Conservation (phyloP, 1,139 yeast species). For the Arxiozyma telluris region DNA sequence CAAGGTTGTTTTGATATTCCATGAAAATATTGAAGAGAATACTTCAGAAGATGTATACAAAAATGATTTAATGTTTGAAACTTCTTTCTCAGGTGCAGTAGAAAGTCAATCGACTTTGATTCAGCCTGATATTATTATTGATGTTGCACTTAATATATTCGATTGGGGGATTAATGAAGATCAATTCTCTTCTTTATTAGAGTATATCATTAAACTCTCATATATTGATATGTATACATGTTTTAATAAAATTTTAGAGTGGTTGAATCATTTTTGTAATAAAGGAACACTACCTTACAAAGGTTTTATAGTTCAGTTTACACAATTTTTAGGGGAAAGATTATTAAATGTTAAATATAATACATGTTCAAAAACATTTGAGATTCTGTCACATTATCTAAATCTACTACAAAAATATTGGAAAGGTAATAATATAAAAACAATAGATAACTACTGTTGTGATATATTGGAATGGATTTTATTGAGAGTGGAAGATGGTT, state of each 20-base stretch:
- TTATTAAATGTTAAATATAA: conserved; percentile 17
- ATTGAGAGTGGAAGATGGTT: conserved; percentile 16
- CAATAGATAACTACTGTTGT: conserved; percentile 19
- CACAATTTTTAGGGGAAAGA: conserved; percentile 20
- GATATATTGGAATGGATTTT: conserved; percentile 27
- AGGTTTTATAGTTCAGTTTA: conserved; percentile 11
- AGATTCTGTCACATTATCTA: conserved; percentile 14
- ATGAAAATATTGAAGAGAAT: background rate
- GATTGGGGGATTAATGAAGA: background rate
- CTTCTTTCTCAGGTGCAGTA: background rate
- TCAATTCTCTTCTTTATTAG: background rate
- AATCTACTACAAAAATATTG: conserved; percentile 13
- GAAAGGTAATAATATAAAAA: conserved; percentile 8
- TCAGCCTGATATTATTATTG: background rate
- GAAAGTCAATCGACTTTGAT: background rate
- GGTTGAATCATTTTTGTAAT: background rate
- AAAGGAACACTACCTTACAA: background rate
- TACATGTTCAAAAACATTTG: conserved; percentile 17
- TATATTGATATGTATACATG: background rate
- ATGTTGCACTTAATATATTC: background rate
- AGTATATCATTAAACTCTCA: background rate
- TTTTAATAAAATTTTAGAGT: background rate
- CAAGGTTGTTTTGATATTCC: background rate
- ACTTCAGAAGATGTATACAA: background rate
- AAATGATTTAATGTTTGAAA: background rate